phyloP scores from a whole-genome alignment of 2,329 filamentous ascomycete species.

The Leptosphaerulina australis region DNA sequence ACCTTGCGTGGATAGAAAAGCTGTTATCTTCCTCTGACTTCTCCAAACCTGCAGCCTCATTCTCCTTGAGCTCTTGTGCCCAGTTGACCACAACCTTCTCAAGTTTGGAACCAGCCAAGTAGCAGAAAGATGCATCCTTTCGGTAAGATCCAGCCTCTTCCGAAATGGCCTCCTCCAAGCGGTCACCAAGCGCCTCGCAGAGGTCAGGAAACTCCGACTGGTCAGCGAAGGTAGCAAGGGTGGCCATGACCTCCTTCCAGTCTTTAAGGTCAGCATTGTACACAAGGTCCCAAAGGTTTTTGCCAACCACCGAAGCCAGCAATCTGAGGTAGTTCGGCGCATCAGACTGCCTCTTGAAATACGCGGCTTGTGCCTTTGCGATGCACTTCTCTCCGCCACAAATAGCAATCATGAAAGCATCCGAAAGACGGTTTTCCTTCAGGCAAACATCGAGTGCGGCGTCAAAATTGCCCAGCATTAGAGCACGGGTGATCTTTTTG shows the following conservation, averaged over 20 bases:
- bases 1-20: constrained; percentile 89
- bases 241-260: constrained; percentile 98
- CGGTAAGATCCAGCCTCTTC: constrained; percentile 60
- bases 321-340: constrained; percentile 91
- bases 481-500: constrained; percentile 81
- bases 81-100: constrained; percentile 97
- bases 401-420: constrained; percentile 97
- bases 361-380: constrained; percentile 90
- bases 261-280: constrained; percentile 91
- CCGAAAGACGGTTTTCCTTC: constrained; percentile 86
- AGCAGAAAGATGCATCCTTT: constrained; percentile 96
- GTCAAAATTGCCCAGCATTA: constrained; percentile 90
- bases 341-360: constrained; percentile 80
- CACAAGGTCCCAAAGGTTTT: constrained; percentile 97
- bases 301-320: constrained; percentile 87
- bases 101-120: constrained; percentile 90
- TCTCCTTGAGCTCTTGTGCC: constrained; percentile 86
- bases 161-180: constrained; percentile 73
- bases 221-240: constrained; percentile 92
- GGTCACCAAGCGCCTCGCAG: constrained; percentile 91
- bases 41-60: constrained; percentile 75
- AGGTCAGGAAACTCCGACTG: constrained; percentile 91
- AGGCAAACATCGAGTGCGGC: constrained; percentile 88
- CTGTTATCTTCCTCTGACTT: constrained; percentile 73
- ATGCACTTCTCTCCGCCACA: constrained; percentile 92